Conservation (phyloP, 331 rosid species). For the Rosa hybrid region DNA sequence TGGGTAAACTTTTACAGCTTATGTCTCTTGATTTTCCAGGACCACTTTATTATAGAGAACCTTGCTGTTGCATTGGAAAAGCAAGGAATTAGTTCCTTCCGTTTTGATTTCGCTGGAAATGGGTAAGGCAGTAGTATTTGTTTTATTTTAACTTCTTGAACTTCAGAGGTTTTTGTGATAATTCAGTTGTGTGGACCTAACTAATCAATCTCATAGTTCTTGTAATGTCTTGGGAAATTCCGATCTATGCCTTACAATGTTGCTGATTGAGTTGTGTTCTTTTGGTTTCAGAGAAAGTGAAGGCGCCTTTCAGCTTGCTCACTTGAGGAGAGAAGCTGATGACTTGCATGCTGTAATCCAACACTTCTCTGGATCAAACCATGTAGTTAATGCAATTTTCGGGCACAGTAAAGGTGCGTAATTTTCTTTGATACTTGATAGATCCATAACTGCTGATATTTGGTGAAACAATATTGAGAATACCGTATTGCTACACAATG, state of each 20-base stretch:
- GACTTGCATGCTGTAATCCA: neutral
- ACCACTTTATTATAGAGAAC: slow-evolving; percentile 38
- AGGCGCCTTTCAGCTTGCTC: neutral
- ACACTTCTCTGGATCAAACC: slow-evolving; percentile 4
- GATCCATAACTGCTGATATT: neutral
- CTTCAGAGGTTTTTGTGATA: neutral
- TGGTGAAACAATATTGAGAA: neutral
- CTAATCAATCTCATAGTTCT: neutral
- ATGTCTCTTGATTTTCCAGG: slow-evolving; percentile 33
- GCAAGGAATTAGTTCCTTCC: slow-evolving; percentile 57
- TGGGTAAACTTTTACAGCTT: neutral
- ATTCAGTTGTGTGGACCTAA: neutral
- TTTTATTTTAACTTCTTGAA: neutral
- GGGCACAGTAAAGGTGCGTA: neutral
- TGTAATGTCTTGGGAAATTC: neutral
- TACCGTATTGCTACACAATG: neutral
- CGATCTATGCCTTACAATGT: neutral
- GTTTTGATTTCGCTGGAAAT: slow-evolving; percentile 74
- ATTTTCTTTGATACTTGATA: neutral
- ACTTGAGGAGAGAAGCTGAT: slow-evolving; percentile 2
- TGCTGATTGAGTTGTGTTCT: neutral
- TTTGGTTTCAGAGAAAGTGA: slow-evolving; percentile 4
- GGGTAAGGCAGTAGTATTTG: slow-evolving; percentile 38
- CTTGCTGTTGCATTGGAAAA: slow-evolving; percentile 56
- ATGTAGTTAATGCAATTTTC: neutral